Conservation (phyloP, 2,329 filamentous ascomycete species). For the Epichloe typhina region DNA sequence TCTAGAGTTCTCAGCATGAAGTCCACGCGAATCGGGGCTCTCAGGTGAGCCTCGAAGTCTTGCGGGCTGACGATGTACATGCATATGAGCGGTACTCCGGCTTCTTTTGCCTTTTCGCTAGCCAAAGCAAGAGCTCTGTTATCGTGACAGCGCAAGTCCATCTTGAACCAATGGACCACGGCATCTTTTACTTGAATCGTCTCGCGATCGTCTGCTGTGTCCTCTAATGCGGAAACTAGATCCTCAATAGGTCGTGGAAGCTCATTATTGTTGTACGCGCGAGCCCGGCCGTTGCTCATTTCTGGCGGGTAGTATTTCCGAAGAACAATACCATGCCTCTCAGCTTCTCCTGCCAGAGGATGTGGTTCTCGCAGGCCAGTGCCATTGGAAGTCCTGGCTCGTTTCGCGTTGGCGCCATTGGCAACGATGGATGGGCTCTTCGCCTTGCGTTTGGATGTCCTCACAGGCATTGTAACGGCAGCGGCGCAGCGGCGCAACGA, state of each 20-base stretch:
- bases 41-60: constrained; percentile 72
- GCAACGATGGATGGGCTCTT: constrained; percentile 9
- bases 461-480: constrained; percentile 17
- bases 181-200: constrained; percentile 41
- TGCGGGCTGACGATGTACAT: constrained; percentile 73
- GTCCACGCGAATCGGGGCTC: constrained; percentile 60
- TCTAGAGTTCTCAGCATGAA: constrained; percentile 64
- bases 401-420: constrained; percentile 18
- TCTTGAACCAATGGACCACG: constrained; percentile 86
- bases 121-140: constrained; percentile 61
- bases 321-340: constrained; percentile 49
- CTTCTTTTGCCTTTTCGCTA: constrained; percentile 47
- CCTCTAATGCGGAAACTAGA: constrained; percentile 45
- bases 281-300: constrained; percentile 69
- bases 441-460: constrained; percentile 17
- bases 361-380: constrained; percentile 32
- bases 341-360: constrained; percentile 30
- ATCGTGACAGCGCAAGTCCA: constrained; percentile 60
- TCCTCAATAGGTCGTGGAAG: constrained; percentile 62
- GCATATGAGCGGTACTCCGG: constrained; percentile 58
- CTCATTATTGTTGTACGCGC: constrained; percentile 56
- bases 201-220: constrained; percentile 42
- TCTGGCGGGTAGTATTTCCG: constrained; percentile 73
- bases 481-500: neutral
- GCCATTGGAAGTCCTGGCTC: constrained; percentile 19